Base-by-base conservation (phyloP, 768 basidiomycete genomes). In the Strobilomyces dryophilus region DNA sequence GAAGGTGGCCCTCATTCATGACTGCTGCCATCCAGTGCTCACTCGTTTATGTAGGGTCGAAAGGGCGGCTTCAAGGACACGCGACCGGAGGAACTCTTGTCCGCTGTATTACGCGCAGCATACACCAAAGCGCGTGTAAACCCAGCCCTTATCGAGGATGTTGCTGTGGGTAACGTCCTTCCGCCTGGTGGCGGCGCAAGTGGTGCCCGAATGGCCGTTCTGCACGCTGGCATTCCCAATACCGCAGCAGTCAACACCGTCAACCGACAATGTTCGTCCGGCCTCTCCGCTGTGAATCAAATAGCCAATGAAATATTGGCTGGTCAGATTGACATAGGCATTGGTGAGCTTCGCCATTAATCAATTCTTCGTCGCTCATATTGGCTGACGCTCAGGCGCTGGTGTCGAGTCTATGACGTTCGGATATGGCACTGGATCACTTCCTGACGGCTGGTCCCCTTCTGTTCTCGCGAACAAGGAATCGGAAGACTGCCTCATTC, bases 51-150 rank as follows among this genome's bases (percentile, higher is more conserved):
- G 18, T 58, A 91, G 89, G 82, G 81, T 24, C 84, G 78, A 65
- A 94, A 92, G 65, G 93, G 93, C 50, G 89, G 87, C 14, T 94
- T 93, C 80, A 92, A 92, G 71, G 90, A 95, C 71, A 93, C 90
- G 34, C 79, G 82, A 47, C 87, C 90, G 6, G 92, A 93, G 55
- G 83, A 90, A 57, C 76, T 91, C 61, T 80, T 95, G 52, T 83
- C 87, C 3, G 84, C 81, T 47, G 82, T 90, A 58, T 79, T 94
- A 47, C 80, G 80, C 49, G 88, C 86, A 41, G 85, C 77, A n/a
- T 87, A 88, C 71, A 75, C 76, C 21, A 80, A 76, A 55, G 80
- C 79, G 46, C 74, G 77, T 56, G 79, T 95, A 51, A 84, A 94
- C 72, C 93, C 93, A 41, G 75, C 77, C 49, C 78, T 92, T 66